Evolutionary conservation across 768 basidiomycete species (phyloP), one percentile per base, ranked within the genome.

Genomic region (Austroboletus festivus): DNA sequence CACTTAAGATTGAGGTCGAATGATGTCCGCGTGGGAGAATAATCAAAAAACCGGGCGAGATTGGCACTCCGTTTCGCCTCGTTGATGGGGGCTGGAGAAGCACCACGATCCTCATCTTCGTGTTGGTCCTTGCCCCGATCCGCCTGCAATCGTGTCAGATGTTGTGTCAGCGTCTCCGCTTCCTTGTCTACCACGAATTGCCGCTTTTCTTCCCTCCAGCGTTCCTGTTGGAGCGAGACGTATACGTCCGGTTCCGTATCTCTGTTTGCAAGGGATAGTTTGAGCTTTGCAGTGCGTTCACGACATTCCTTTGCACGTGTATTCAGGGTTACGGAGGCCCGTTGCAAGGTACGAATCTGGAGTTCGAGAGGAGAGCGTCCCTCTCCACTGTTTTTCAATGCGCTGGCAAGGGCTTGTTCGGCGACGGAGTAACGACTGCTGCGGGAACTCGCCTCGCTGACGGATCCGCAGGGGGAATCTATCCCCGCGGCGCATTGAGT

Each of bases 131-230:
- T 47, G n/a, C 30, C 37, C 13, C 43, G 64, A 66, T 64, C 44
- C 64, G 52, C 64, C 57, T 47, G 50, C 45, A 74, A 51, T 37
- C 53, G 60, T 35, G 56, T 52, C 28, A 78, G 56, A 31, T 72
- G 70, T 50, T 68, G 64, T 47, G 62, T 63, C 47, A 77, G 48
- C 21, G 46, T 51, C 53, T 70, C 65, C 23, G 68, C 61, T 47
- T 79, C 68, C 42, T 69, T 56, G 46, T 70, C 64, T 18, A 69
- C 67, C 19, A 62, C 68, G 24, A 53, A 45, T 46, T 71, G 70
- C 47, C 72, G 66, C 51, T 70, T 71, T 54, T 82, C 80, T 50
- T 76, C 74, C 63, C 73, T 66, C 79, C 78, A 80, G 24, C 76
- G 71, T 42, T 78, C 70, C 1, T 69, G 70, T 50, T 78, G 72